Percentiles rank a stretch among this genome's conserved stretches.
Evolutionary conservation across 1,139 yeast species (phyloP).

Genomic region (Magnusiomyces fungicola): DNA sequence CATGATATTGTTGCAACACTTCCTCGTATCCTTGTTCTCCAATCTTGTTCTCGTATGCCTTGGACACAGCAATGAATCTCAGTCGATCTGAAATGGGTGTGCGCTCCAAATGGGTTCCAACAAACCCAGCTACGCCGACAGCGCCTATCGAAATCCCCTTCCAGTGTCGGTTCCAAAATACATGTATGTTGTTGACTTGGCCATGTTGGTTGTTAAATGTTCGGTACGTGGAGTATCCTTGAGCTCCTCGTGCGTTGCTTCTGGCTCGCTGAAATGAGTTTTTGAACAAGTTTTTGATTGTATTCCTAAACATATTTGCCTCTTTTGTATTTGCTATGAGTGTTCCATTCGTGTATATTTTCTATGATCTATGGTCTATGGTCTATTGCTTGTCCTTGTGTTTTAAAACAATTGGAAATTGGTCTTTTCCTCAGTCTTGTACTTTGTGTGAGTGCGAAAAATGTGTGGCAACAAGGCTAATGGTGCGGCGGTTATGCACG

Average conservation of each 20-base stretch:
- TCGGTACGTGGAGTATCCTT: conserved; percentile 11
- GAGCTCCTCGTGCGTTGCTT: background rate
- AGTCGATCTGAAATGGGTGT: conserved; percentile 78
- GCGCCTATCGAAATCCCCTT: conserved; percentile 8
- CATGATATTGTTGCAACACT: conserved; percentile 38
- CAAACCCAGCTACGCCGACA: conserved; percentile 6
- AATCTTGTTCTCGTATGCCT: conserved; percentile 54
- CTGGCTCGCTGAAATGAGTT: background rate
- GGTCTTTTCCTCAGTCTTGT: too few relatives aligned
- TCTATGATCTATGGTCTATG: too few relatives aligned
- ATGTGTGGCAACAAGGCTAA: too few relatives aligned
- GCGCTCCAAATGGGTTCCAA: conserved; percentile 51
- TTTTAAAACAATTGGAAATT: too few relatives aligned
- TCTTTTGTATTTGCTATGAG: too few relatives aligned
- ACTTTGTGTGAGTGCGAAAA: too few relatives aligned
- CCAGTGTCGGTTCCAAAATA: conserved; percentile 12
- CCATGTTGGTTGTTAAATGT: conserved; percentile 11
- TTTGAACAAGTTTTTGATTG: background rate
- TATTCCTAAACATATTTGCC: background rate
- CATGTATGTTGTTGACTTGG: conserved; percentile 4
- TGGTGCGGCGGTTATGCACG: too few relatives aligned
- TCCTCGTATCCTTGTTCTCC: conserved; percentile 65
- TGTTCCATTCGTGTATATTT: too few relatives aligned
- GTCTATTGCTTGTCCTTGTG: too few relatives aligned
- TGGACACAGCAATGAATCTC: conserved; percentile 68